A percentile compares a stretch with the other conserved stretches of the same genome.
phyloP scores from a whole-genome alignment of 768 basidiomycete species.

The Mycena venus region DNA sequence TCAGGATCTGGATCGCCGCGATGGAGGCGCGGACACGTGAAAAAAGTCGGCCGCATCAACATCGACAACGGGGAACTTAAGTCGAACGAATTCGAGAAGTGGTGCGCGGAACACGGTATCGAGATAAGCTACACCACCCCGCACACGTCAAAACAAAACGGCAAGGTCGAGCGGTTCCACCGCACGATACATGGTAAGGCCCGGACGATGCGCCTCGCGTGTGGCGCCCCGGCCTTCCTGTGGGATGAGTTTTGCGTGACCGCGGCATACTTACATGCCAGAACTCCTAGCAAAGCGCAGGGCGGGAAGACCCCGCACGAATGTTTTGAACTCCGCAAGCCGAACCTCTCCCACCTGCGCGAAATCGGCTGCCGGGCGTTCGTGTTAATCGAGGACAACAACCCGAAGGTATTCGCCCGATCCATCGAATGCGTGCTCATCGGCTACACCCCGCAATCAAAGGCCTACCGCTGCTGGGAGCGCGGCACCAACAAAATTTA shows the following conservation, averaged over 20 bases:
- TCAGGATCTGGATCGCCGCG: constrained; percentile 46
- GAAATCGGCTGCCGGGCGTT: constrained; percentile 46
- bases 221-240: constrained; percentile 38
- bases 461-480: not conserved
- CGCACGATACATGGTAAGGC: constrained; percentile 46
- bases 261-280: constrained; percentile 40
- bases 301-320: constrained; percentile 31
- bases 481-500: not conserved
- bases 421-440: not conserved
- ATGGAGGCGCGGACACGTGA: constrained; percentile 37
- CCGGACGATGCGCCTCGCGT: constrained; percentile 43
- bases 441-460: not conserved
- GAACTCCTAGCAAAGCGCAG: constrained; percentile 34
- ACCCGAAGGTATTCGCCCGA: constrained; percentile 42
- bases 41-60: constrained; percentile 28
- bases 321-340: constrained; percentile 4
- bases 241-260: constrained; percentile 53
- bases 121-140: constrained; percentile 42
- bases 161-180: constrained; percentile 51
- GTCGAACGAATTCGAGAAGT: constrained; percentile 17
- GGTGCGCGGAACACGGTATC: constrained; percentile 29
- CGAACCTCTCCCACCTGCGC: constrained; percentile 43
- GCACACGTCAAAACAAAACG: constrained; percentile 53
- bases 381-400: constrained; percentile 39
- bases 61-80: constrained; percentile 43